Conservation (phyloP, 1,284 basidiomycete genomes). For the Trametes sp. region DNA sequence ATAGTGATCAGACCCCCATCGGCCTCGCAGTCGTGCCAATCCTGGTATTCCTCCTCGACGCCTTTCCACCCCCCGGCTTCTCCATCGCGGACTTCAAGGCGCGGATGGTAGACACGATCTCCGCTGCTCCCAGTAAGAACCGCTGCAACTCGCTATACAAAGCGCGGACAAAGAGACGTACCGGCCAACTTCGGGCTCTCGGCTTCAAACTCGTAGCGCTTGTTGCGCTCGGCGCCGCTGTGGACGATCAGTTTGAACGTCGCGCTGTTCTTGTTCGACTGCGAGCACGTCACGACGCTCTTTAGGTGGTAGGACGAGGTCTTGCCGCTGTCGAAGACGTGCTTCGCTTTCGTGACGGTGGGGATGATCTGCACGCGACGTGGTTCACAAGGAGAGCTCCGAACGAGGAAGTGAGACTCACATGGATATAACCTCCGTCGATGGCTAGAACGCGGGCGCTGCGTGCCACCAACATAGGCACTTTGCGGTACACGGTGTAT, state of each 20-base stretch:
- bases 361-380: conserved; percentile 80
- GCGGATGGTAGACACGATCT: conserved; percentile 76
- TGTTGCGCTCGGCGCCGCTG: conserved; percentile 72
- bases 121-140: conserved; percentile 50
- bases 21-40: conserved; percentile 26
- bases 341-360: conserved; percentile 79
- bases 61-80: conserved; percentile 29
- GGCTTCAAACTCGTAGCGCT: conserved; percentile 98
- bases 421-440: conserved; percentile 95
- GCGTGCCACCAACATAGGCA: conserved; percentile 90
- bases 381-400: not conserved
- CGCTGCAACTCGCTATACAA: no score
- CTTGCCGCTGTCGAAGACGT: conserved; percentile 87
- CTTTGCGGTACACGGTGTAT: conserved; percentile 94
- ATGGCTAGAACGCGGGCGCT: conserved; percentile 93
- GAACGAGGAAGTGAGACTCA: conserved; percentile 46
- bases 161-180: conserved; percentile 46
- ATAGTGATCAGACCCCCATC: conserved; percentile 20
- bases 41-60: conserved; percentile 52
- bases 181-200: conserved; percentile 85
- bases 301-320: conserved; percentile 95
- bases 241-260: conserved; percentile 88
- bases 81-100: conserved; percentile 66
- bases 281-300: conserved; percentile 84
- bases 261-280: conserved; percentile 81